phyloP scores from a whole-genome alignment of 2,329 filamentous ascomycete species.

The Thermothelomyces thermophilus region DNA sequence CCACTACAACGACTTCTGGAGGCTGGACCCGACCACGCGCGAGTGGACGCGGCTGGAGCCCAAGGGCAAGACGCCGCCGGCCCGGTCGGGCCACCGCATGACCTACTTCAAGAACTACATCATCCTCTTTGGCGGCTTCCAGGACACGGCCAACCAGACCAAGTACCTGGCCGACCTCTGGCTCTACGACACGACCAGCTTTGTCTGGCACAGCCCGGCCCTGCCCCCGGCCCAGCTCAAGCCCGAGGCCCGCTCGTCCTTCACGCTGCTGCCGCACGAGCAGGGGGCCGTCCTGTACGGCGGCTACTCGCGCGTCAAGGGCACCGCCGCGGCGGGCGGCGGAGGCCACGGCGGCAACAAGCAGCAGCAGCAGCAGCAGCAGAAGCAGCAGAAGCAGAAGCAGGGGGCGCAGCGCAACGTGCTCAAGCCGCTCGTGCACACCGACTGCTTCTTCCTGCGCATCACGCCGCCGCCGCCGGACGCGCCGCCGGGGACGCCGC shows the following conservation, averaged over 20 bases:
- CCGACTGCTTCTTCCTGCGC: constrained; percentile 89
- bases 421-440: constrained; percentile 81
- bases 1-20: constrained; percentile 99
- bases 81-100: constrained; percentile 90
- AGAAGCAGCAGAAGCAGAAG: constrained; percentile 39
- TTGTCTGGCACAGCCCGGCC: constrained; percentile 72
- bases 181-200: constrained; percentile 89
- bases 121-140: constrained; percentile 90
- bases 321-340: constrained; percentile 50
- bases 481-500: constrained; percentile 56
- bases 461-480: constrained; percentile 67
- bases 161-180: constrained; percentile 91
- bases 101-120: constrained; percentile 95
- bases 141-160: constrained; percentile 91
- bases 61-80: constrained; percentile 71
- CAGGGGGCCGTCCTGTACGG: constrained; percentile 84
- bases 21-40: constrained; percentile 71
- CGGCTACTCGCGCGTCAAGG: constrained; percentile 88
- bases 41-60: constrained; percentile 90
- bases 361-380: constrained; percentile 48
- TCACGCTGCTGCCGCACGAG: constrained; percentile 86
- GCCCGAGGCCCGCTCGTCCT: constrained; percentile 85
- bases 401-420: constrained; percentile 59
- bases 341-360: too few species aligned
- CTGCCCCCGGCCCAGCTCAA: constrained; percentile 75